Percentiles rank a stretch among this genome's conserved stretches.
phyloP scores from a whole-genome alignment of 352 stramenopile genomes.

The Phytophthora hybrid region DNA sequence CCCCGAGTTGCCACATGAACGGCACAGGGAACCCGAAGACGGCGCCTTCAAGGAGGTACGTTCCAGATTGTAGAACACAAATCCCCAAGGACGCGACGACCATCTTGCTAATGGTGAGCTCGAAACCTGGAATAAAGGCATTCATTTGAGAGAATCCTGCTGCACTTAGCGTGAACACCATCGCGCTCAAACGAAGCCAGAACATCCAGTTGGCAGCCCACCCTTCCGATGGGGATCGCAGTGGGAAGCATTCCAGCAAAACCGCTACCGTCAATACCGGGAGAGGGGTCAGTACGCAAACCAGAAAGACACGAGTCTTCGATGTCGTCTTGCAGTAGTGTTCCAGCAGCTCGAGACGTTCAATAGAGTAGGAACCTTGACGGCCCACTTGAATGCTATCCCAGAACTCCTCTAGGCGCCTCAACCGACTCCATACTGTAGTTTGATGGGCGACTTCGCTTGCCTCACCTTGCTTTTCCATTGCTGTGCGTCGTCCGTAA shows the following conservation, averaged over 20 bases:
- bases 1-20: constrained; percentile 27
- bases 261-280: constrained; percentile 1
- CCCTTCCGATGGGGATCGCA: constrained; percentile 13
- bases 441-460: background rate
- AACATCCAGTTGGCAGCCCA: constrained; percentile 24
- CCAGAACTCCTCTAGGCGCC: constrained; percentile 1
- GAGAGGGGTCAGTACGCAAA: constrained; percentile 10
- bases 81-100: constrained; percentile 10
- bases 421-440: background rate
- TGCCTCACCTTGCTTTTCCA: background rate
- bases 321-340: constrained; percentile 17
- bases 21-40: constrained; percentile 30
- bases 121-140: constrained; percentile 22
- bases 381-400: constrained; percentile 15
- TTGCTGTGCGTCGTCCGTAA: background rate
- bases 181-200: constrained; percentile 8
- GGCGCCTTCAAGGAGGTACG: constrained; percentile 15
- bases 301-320: constrained; percentile 5
- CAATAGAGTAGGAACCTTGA: constrained; percentile 14
- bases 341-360: constrained; percentile 15
- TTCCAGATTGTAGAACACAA: background rate
- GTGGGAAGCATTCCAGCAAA: constrained; percentile 9
- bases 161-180: constrained; percentile 20
- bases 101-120: constrained; percentile 15
- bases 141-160: constrained; percentile 25